These are phyloP conservation scores for Alternaria brassicae DNA, from an alignment of 2,329 filamentous ascomycete species.

Conservation along the genomic window DNA sequence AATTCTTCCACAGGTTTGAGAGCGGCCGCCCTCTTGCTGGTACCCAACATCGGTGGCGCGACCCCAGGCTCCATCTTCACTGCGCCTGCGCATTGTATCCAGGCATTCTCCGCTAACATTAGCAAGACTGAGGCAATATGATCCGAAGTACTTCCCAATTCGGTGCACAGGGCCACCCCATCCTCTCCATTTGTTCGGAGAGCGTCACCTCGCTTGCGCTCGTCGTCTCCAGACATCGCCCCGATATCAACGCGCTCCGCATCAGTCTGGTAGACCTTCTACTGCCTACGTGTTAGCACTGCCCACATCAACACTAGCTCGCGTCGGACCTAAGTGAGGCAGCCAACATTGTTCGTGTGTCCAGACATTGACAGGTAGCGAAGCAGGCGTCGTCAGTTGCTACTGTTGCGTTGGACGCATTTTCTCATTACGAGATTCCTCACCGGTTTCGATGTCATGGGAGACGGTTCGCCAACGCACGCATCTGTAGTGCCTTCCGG, in stretches of 20 bases:
- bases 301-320: background rate
- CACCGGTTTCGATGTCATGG: background rate
- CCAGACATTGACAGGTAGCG: background rate
- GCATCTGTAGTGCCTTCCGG: background rate
- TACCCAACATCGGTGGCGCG: background rate
- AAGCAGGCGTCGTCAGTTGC: background rate
- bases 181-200: background rate
- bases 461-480: background rate
- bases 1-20: background rate
- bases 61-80: background rate
- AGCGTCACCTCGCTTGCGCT: background rate
- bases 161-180: background rate
- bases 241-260: no score
- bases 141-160: background rate
- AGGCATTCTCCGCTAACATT: background rate
- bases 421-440: background rate
- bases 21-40: background rate
- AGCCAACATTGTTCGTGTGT: background rate
- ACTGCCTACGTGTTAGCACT: background rate
- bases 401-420: background rate
- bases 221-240: background rate
- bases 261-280: background rate
- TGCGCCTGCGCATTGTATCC: no score
- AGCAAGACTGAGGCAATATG: background rate
- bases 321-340: background rate